phyloP scores from a whole-genome alignment of 164 flowering plant genomes.

The Macadamia tetraphylla region DNA sequence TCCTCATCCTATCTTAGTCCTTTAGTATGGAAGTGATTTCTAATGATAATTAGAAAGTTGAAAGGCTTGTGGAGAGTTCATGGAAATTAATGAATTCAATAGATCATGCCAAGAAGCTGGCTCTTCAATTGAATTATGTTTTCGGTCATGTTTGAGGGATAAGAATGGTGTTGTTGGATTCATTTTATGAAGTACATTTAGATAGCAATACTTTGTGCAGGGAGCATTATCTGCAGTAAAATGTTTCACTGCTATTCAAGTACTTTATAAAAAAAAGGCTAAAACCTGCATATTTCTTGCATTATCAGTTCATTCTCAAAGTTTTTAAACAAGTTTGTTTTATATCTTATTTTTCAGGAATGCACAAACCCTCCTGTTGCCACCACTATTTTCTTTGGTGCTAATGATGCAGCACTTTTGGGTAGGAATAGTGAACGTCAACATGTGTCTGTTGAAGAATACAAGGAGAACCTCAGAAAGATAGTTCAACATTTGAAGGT shows the following conservation, averaged over 20 bases:
- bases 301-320: not conserved
- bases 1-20: too few species aligned
- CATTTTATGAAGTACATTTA: too few species aligned
- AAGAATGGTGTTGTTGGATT: too few species aligned
- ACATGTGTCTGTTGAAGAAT: slow-evolving; percentile 84
- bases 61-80: not conserved
- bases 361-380: slow-evolving; percentile 51
- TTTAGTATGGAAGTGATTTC: too few species aligned
- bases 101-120: not conserved
- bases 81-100: not conserved
- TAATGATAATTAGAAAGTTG: too few species aligned
- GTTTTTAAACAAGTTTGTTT: not conserved
- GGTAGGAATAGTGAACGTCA: slow-evolving; percentile 63
- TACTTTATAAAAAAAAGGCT: too few species aligned
- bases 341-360: slow-evolving; percentile 25
- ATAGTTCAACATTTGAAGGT: slow-evolving; percentile 83
- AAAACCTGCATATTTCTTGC: too few species aligned
- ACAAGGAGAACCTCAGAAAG: slow-evolving; percentile 62
- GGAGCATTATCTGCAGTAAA: too few species aligned
- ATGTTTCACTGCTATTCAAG: too few species aligned
- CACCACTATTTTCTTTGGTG: slow-evolving; percentile 87
- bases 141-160: too few species aligned
- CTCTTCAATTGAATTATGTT: too few species aligned
- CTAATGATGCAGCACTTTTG: slow-evolving; percentile 85
- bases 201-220: too few species aligned